Percentiles rank a stretch among this genome's conserved stretches.
Conservation (phyloP, 1,284 basidiomycete species). For the Sphaerobolus stellatus region DNA sequence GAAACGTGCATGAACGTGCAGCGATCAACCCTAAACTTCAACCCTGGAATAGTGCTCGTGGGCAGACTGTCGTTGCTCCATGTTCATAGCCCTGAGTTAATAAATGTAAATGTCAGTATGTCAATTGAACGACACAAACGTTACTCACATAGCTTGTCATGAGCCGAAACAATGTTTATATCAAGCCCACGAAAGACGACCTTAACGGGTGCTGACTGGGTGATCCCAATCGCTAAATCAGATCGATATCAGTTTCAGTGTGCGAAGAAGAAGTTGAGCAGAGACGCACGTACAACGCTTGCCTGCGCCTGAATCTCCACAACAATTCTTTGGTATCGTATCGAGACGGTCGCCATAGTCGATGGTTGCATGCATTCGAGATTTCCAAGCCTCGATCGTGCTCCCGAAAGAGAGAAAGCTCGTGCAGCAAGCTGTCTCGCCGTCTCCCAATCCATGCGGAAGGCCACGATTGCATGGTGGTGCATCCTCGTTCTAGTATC, state of each 20-base stretch:
- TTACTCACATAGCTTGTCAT: constrained; percentile 84
- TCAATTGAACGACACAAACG: neutral
- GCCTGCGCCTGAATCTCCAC: constrained; percentile 70
- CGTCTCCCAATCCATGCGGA: too few species aligned
- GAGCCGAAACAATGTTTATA: constrained; percentile 84
- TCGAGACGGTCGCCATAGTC: constrained; percentile 91
- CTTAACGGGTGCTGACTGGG: constrained; percentile 73
- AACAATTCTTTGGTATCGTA: constrained; percentile 92
- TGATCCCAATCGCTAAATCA: constrained; percentile 73
- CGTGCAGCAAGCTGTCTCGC: too few species aligned
- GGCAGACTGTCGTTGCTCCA: constrained; percentile 89
- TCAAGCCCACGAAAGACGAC: constrained; percentile 93
- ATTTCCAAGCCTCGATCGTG: too few species aligned
- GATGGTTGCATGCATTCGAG: constrained; percentile 92
- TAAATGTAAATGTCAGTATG: neutral
- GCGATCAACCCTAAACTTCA: constrained; percentile 89
- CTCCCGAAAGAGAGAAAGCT: too few species aligned
- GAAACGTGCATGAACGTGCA: constrained; percentile 81
- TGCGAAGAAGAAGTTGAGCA: neutral
- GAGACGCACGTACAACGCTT: constrained; percentile 68
- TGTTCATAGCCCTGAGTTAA: constrained; percentile 60
- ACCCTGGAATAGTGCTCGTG: constrained; percentile 82
- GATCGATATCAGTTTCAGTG: constrained; percentile 4
- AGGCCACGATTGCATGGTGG: too few species aligned
- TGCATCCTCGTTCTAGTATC: constrained; percentile 92